Evolutionary conservation across 371 early-diverging fungal genomes (phyloP).

Genomic region (Actinomortierella wolfii): DNA sequence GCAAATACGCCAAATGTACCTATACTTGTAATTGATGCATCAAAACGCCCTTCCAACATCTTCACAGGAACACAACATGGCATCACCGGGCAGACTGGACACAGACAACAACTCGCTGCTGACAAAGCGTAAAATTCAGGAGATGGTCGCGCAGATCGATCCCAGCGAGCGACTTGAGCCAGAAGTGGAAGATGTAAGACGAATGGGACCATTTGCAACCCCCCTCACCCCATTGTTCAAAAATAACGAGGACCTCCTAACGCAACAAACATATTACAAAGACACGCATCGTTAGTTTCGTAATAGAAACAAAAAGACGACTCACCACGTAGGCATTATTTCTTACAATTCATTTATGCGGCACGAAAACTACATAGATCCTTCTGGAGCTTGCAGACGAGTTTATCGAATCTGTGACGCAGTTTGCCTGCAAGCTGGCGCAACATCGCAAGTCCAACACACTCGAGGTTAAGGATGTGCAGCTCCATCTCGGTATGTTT

Average conservation of each 20-base stretch:
- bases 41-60: no score
- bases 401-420: constrained; percentile 88
- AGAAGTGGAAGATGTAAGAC: constrained; percentile 86
- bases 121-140: constrained; percentile 86
- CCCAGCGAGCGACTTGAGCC: constrained; percentile 84
- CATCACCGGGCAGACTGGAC: constrained; percentile 44
- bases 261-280: no score
- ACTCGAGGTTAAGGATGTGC: constrained; percentile 90
- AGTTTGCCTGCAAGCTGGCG: constrained; percentile 86
- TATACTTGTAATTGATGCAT: no score
- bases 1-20: no score
- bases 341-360: no score
- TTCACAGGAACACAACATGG: constrained; percentile 12
- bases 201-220: no score
- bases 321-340: no score
- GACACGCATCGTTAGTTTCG: no score
- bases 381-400: constrained; percentile 90
- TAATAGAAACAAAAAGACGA: no score
- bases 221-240: no score
- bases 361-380: no score
- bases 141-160: constrained; percentile 88
- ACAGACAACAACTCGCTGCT: constrained; percentile 50
- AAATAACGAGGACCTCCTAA: no score
- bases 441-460: constrained; percentile 87
- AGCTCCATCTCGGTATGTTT: constrained; percentile 90